These are phyloP conservation scores for Phaseolus coccineus DNA, from an alignment of 331 rosid genomes.

Conservation along the genomic window DNA sequence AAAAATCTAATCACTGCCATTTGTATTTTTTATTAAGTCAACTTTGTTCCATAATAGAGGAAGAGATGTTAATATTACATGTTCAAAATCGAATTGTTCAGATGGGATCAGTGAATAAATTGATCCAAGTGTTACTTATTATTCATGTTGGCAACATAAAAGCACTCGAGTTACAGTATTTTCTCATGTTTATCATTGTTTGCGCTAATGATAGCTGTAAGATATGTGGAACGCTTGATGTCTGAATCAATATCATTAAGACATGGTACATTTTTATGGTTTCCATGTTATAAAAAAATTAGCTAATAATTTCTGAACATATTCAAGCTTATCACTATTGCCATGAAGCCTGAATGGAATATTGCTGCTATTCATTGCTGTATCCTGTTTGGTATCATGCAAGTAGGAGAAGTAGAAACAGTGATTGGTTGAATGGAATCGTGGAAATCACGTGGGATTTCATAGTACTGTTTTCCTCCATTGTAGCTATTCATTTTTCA, in stretches of 20 bases:
- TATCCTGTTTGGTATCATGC: no score
- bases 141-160: not conserved
- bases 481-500: no score
- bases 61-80: conserved; percentile 35
- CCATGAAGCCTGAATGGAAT: no score
- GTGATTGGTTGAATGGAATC: no score
- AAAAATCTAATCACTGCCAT: conserved; percentile 12
- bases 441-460: no score
- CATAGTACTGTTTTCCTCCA: no score
- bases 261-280: not conserved
- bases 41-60: conserved; percentile 39
- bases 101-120: conserved; percentile 17
- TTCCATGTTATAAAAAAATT: not conserved
- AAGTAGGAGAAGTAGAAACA: no score
- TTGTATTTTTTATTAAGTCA: conserved; percentile 37
- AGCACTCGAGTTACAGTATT: not conserved
- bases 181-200: not conserved
- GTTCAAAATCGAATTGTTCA: conserved; percentile 25
- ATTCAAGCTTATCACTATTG: not conserved
- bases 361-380: no score
- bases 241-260: not conserved
- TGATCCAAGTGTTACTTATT: conserved; percentile 25
- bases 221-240: not conserved
- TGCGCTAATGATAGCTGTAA: not conserved
- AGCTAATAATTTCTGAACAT: not conserved